Percentiles rank a stretch among this genome's conserved stretches.
Evolutionary conservation across 2,329 filamentous ascomycete species (phyloP).

Genomic region (Exophiala aquamarina): DNA sequence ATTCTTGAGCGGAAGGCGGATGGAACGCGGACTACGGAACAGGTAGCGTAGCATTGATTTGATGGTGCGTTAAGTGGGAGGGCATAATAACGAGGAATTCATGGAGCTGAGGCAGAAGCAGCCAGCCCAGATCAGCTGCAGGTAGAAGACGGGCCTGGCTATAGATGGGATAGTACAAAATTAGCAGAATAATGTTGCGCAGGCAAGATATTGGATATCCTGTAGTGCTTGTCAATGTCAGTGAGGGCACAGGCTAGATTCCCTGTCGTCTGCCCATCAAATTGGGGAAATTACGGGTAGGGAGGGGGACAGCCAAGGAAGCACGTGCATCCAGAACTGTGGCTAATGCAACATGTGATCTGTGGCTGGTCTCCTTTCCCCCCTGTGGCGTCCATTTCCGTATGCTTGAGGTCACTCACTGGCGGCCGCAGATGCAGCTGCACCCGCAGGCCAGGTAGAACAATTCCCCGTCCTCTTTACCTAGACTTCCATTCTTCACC

Average conservation of each 20-base stretch:
- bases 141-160: too few species aligned
- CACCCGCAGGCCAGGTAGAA: not conserved
- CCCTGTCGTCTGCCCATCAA: too few species aligned
- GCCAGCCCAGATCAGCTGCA: too few species aligned
- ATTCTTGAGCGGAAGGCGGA: slow-evolving; percentile 26
- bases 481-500: not conserved
- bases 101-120: not conserved
- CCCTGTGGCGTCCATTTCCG: not conserved
- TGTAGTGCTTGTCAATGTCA: too few species aligned
- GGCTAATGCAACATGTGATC: not conserved
- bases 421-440: not conserved
- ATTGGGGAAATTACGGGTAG: too few species aligned
- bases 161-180: too few species aligned
- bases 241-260: not conserved
- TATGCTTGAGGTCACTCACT: too few species aligned
- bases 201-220: too few species aligned
- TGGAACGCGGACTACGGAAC: slow-evolving; percentile 25
- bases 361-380: not conserved
- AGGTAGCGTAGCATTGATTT: slow-evolving; percentile 27
- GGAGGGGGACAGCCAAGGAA: too few species aligned
- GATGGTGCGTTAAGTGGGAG: not conserved
- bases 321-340: too few species aligned
- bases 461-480: not conserved
- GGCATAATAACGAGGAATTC: not conserved
- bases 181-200: too few species aligned